phyloP scores from a whole-genome alignment of 2,329 filamentous ascomycete genomes.

The Diaporthe humulicola region DNA sequence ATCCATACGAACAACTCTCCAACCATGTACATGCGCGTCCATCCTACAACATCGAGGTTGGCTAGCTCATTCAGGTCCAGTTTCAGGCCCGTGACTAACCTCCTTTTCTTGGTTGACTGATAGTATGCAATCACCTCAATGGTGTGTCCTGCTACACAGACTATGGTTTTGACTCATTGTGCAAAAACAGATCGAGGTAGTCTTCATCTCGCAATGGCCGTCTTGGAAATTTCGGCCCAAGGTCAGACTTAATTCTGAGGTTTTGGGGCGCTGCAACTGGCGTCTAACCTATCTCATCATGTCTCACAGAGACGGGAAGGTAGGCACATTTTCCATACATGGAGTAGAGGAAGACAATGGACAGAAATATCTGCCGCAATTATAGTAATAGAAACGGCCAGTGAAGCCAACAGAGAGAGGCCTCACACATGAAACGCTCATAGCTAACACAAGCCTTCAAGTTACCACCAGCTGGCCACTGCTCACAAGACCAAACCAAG shows the following conservation, averaged over 20 bases:
- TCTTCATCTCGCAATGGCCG: too few relatives aligned
- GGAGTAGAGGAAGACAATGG: background rate
- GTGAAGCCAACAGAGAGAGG: background rate
- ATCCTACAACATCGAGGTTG: background rate
- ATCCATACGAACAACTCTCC: background rate
- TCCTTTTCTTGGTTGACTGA: background rate
- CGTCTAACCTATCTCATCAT: background rate
- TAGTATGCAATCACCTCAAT: background rate
- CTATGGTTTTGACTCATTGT: background rate
- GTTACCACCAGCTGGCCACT: background rate
- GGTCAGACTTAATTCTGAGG: background rate
- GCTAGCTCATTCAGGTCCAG: background rate
- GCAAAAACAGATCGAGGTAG: background rate
- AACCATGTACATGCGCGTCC: background rate
- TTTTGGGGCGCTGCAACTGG: background rate
- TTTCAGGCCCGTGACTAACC: background rate
- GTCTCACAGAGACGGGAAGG: background rate
- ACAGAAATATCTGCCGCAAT: too few relatives aligned
- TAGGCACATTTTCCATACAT: background rate
- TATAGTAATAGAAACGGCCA: background rate
- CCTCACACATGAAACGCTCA: slow-evolving; percentile 15
- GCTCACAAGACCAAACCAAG: background rate
- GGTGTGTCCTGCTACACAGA: background rate
- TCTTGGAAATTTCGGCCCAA: background rate
- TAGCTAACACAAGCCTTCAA: background rate